Evolutionary conservation across 2,329 filamentous ascomycete species (phyloP), one percentile per base, ranked within the genome.

Genomic region (Hypoxylon sp.): DNA sequence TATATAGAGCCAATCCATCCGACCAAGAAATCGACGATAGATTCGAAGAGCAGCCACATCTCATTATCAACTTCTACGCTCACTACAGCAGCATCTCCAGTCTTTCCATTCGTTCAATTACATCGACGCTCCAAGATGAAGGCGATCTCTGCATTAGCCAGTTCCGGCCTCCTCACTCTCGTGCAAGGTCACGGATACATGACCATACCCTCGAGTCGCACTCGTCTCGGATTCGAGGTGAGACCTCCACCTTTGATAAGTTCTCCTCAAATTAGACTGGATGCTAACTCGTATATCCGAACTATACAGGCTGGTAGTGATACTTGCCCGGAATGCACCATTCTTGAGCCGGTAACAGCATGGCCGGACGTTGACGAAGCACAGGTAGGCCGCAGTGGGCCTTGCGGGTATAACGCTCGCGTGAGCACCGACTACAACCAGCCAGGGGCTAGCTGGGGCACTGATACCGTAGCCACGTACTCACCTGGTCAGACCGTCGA

Each of bases 331-430:
- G 85, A 87, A 73, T 87, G 85, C 68, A 81, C 83, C 5, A 87
- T 87, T 60, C 81, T 85, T 1, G 85, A 87, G 65, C 85, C 85
- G 0, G 85, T 87, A 2, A 65, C 71, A 0, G 76, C 84, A 1
- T 87, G 84, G 84, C 85, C 85, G 0, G 78, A 85, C 50, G 76
- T 86, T 4, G 77, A 82, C 19, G 75, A 71, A 0, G 84, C 84
- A 0, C 73, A 75, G 2, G 83, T 87, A 1, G 82, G 82, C 17
- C 80, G 83, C 2, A 84, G 80, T 56, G 85, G 85, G 0, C 82
- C 83, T 1, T 87, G 85, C 51, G 85, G 85, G 1, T 87, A 85
- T 75, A 87, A 87, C 55, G 82, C 83, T 2, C 82, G 85, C 10
- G 83, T 85, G 36, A 80, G 80, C 64, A 79, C 86, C 46, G 85